Conservation (phyloP, 1,139 yeast genomes). For the Debaryomyces robertsiae region DNA sequence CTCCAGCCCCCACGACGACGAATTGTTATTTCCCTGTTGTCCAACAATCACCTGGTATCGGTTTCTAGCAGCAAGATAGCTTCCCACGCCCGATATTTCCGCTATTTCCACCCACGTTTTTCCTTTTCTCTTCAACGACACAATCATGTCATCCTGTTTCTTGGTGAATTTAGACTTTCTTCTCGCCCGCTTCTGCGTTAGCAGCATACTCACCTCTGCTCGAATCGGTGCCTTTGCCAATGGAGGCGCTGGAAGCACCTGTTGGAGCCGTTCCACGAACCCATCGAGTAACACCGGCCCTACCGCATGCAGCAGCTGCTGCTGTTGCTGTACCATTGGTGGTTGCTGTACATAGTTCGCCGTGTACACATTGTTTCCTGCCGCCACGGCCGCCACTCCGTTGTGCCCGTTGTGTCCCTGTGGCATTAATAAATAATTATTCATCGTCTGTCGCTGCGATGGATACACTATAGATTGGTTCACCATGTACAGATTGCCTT, state of each 20-base stretch:
- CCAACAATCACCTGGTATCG: slow-evolving; percentile 81
- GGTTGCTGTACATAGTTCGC: slow-evolving; percentile 2
- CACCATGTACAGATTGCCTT: slow-evolving; percentile 6
- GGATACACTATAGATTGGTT: slow-evolving; percentile 11
- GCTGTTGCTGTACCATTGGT: neutral
- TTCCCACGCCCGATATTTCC: slow-evolving; percentile 63
- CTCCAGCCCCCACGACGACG: slow-evolving; percentile 62
- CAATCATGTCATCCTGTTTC: slow-evolving; percentile 69
- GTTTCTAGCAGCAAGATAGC: slow-evolving; percentile 73
- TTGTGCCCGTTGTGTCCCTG: slow-evolving; percentile 3
- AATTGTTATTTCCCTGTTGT: slow-evolving; percentile 75
- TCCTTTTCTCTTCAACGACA: slow-evolving; percentile 62
- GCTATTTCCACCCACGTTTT: slow-evolving; percentile 78
- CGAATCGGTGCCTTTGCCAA: slow-evolving; percentile 33
- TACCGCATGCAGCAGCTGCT: neutral
- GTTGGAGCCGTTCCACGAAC: slow-evolving; percentile 12
- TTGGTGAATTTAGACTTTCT: slow-evolving; percentile 34
- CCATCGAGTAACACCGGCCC: slow-evolving; percentile 2
- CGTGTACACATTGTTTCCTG: neutral
- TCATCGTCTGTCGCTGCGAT: slow-evolving; percentile 9
- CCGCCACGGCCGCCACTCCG: neutral
- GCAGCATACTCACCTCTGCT: slow-evolving; percentile 27
- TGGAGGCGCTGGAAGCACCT: slow-evolving; percentile 42
- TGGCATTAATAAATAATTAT: slow-evolving; percentile 16
- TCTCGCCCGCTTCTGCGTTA: slow-evolving; percentile 14